Percentiles rank a stretch among this genome's conserved stretches.
Evolutionary conservation across 2,329 filamentous ascomycete species (phyloP).

Genomic region (Alternaria brassicicola): DNA sequence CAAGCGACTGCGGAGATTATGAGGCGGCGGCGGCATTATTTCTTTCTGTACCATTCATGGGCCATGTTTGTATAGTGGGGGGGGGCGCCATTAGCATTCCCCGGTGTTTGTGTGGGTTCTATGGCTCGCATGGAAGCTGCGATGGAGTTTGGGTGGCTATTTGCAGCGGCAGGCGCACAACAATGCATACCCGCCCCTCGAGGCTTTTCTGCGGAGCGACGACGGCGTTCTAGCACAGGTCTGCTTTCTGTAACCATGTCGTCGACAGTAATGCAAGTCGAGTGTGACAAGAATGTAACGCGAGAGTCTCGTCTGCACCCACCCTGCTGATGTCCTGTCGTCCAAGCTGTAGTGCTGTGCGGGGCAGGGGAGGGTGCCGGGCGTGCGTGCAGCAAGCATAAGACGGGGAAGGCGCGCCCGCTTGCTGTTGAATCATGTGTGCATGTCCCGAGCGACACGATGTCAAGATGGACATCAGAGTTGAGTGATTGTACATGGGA

Average conservation of each 20-base stretch:
- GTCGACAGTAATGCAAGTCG: not conserved
- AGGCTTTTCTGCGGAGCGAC: not conserved
- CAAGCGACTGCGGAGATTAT: conserved; percentile 43
- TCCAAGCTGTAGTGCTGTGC: not conserved
- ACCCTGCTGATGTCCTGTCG: not conserved
- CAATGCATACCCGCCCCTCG: not conserved
- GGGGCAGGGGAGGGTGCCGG: conserved; percentile 9
- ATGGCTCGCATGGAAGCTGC: not conserved
- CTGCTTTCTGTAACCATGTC: not conserved
- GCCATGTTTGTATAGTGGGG: conserved; percentile 23
- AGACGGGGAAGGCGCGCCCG: not conserved
- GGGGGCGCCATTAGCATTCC: conserved; percentile 32
- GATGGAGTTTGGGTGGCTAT: conserved; percentile 9
- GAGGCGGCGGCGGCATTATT: conserved; percentile 8
- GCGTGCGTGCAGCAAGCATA: conserved; percentile 7
- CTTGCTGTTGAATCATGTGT: not conserved
- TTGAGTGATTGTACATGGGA: not conserved
- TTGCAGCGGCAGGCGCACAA: conserved; percentile 1
- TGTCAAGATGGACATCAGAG: not conserved
- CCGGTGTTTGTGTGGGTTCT: conserved; percentile 20
- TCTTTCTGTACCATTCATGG: conserved; percentile 30
- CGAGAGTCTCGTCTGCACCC: not conserved
- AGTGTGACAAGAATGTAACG: not conserved
- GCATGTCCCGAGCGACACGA: not conserved
- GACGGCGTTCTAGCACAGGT: not conserved